Conservation (phyloP, 208 protist species). For the Crithidia bombi region DNA sequence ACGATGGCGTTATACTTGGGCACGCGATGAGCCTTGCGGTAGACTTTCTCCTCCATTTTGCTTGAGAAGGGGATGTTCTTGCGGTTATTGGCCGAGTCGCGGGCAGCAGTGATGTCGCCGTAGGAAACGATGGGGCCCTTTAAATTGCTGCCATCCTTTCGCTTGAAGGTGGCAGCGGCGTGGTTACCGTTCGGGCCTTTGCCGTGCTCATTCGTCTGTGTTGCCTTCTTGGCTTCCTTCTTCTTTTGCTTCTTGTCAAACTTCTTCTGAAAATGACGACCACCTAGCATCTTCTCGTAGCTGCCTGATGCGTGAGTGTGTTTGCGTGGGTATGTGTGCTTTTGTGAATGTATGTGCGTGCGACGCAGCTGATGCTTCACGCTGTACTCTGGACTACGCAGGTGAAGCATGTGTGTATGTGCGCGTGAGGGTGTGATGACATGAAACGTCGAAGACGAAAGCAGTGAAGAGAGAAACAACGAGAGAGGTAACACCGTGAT, state of each 20-base stretch:
- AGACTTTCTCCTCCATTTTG: constrained; percentile 56
- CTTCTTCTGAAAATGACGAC: constrained; percentile 71
- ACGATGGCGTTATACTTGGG: constrained; percentile 50
- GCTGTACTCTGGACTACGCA: no score
- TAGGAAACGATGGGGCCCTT: constrained; percentile 83
- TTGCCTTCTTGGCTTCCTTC: constrained; percentile 54
- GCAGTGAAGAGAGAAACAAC: no score
- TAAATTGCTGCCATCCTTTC: constrained; percentile 56
- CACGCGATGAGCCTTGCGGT: constrained; percentile 67
- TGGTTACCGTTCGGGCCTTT: neutral
- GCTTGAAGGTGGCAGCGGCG: constrained; percentile 3
- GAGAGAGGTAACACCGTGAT: no score
- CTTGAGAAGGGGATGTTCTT: constrained; percentile 69
- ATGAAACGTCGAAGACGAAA: no score
- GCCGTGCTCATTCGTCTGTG: constrained; percentile 1
- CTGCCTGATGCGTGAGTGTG: no score
- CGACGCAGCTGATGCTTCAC: no score
- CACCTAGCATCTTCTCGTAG: constrained; percentile 52
- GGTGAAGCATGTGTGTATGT: no score
- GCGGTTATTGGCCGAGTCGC: constrained; percentile 83
- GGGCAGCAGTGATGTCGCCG: constrained; percentile 32
- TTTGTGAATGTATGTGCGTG: no score
- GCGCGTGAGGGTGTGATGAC: no score
- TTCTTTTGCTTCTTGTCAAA: constrained; percentile 67
- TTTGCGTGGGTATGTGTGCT: no score